These are phyloP conservation scores for Bruguiera sexangula DNA, from an alignment of 345 rosid species.

Conservation along the genomic window DNA sequence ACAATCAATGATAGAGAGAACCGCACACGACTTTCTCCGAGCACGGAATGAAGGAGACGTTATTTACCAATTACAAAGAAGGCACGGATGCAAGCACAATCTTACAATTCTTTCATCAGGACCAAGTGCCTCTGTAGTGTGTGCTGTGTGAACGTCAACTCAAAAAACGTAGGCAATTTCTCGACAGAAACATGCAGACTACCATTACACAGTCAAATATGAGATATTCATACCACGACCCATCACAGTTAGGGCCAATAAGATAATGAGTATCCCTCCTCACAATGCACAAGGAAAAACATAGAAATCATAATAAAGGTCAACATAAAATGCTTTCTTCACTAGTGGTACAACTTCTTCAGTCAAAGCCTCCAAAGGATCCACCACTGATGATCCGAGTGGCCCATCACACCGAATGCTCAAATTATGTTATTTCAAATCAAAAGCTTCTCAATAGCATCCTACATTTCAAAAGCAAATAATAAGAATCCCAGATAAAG, in stretches of 20 bases:
- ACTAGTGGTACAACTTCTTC: constrained; percentile 38
- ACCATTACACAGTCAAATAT: too few relatives aligned
- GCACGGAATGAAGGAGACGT: too few relatives aligned
- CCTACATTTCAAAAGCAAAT: constrained; percentile 41
- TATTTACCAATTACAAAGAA: too few relatives aligned
- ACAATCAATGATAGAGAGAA: too few relatives aligned
- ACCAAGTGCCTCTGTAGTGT: too few relatives aligned
- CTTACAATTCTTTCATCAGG: too few relatives aligned
- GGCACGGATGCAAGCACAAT: too few relatives aligned
- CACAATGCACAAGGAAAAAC: constrained; percentile 5
- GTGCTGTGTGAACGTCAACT: too few relatives aligned
- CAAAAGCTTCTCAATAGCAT: constrained; percentile 92
- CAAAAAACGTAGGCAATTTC: too few relatives aligned
- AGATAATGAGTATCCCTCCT: not conserved
- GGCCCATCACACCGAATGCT: constrained; percentile 89
- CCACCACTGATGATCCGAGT: constrained; percentile 36
- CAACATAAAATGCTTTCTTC: constrained; percentile 7
- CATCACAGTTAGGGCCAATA: not conserved
- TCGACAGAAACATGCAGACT: too few relatives aligned
- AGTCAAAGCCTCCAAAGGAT: constrained; percentile 64
- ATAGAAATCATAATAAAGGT: constrained; percentile 6
- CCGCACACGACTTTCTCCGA: too few relatives aligned
- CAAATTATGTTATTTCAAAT: constrained; percentile 36
- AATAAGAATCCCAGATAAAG: not conserved
- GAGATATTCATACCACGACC: not conserved